Evolutionary conservation across 257 asterid species (phyloP), one percentile per base, ranked within the genome.

Genomic region (Primulina huaijiensis): DNA sequence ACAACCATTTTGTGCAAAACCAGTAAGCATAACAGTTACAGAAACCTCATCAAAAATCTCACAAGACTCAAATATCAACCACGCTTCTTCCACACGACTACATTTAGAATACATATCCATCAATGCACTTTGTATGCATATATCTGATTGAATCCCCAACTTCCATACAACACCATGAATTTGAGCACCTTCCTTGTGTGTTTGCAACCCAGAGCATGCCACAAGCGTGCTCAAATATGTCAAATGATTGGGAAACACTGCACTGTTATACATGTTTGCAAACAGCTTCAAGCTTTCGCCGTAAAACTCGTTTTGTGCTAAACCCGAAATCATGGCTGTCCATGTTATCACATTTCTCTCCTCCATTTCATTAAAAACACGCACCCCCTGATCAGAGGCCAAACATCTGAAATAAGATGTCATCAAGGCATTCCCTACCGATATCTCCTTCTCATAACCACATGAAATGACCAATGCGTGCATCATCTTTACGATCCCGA

Each of bases 41-140:
- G 96, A 88, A 25, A 93, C 86, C 68, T 85, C 92, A 64, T 90
- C 95, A 74, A 82, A 64, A 6, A 75, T 76, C 85, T 87, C 77
- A 16, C 90, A 94, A 6, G 83, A 87, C 80, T 89, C 94, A 74
- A 88, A 93, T 67, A 93, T 78, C 76, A 14, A 76, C 96, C 90
- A 89, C 2, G 88, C 90, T 38, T 86, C 85, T 40, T 83, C 88
- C 71, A 50, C 56, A 16, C 7, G 7, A 50, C 56, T 84, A 52
- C 96, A 87, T 75, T 89, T 89, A 1, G 95, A 91, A 73, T 93
- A 90, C 89, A 93, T 77, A 79, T 93, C 96, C 96, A 90, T 93
- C 73, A 93, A 76, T 23, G 96, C 96, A 78, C 89, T 90, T 64
- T 89, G 95, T 7, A 87, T 68, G 65, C 79, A 77, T 60, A 83